A percentile compares a stretch with the other conserved stretches of the same genome.
Evolutionary conservation across 345 rosid genomes (phyloP).

Genomic region (Luvunga scandens): DNA sequence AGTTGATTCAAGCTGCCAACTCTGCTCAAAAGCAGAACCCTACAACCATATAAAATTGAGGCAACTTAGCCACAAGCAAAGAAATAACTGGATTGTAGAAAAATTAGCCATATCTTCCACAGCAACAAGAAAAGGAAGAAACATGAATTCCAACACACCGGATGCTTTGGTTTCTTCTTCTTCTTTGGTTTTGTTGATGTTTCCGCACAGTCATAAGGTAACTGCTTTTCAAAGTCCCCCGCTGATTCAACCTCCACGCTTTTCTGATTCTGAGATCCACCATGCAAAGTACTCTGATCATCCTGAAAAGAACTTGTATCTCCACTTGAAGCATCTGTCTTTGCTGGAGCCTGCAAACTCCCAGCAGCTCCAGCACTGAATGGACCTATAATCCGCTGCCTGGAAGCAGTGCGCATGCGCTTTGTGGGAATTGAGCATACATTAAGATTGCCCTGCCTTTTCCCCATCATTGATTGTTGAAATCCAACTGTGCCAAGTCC

Average conservation of each 20-base stretch:
- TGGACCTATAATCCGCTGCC: conserved; percentile 74
- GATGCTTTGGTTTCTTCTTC: conserved; percentile 75
- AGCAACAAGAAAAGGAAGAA: conserved; percentile 10
- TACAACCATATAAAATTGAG: conserved; percentile 37
- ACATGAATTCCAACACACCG: conserved; percentile 42
- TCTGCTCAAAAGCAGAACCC: conserved; percentile 79
- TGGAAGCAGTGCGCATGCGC: conserved; percentile 83
- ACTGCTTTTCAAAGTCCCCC: conserved; percentile 64
- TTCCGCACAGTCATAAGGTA: conserved; percentile 71
- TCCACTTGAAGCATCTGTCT: conserved; percentile 94
- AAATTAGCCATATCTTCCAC: conserved; percentile 10
- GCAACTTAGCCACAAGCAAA: conserved; percentile 18
- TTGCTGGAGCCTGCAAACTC: conserved; percentile 44
- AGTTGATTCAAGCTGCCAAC: conserved; percentile 72
- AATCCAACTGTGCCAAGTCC: conserved; percentile 41
- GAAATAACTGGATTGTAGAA: not conserved
- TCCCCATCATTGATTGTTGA: conserved; percentile 58
- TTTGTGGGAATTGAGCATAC: conserved; percentile 79
- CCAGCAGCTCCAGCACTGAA: conserved; percentile 56
- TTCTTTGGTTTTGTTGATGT: conserved; percentile 78
- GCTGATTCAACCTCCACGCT: conserved; percentile 80
- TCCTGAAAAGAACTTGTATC: conserved; percentile 97
- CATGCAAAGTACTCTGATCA: conserved; percentile 79
- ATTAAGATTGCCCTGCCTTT: conserved; percentile 64
- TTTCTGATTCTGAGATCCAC: conserved; percentile 69